Evolutionary conservation across 176 grass and related monocot genomes (phyloP).

Genomic region (Elymus sibiricus): DNA sequence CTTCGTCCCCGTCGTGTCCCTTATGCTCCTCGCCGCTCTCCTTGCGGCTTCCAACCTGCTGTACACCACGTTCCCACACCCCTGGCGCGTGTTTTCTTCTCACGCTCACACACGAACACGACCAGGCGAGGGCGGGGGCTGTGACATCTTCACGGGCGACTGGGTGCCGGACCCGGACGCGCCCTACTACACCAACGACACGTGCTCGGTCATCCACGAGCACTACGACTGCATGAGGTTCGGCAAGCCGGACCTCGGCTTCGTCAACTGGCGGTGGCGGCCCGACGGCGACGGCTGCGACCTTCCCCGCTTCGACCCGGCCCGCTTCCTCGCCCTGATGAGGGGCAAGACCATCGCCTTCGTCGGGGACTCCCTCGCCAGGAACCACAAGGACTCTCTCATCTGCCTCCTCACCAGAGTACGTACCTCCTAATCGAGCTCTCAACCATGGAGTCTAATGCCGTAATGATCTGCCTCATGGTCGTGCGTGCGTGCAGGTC

Average conservation of each 20-base stretch:
- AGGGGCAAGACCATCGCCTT: conserved; percentile 50
- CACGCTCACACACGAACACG: background rate
- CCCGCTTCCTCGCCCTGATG: conserved; percentile 35
- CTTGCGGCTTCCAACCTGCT: background rate
- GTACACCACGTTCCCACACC: background rate
- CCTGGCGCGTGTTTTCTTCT: background rate
- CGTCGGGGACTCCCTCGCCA: conserved; percentile 64
- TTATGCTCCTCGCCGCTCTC: background rate
- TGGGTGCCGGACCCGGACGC: conserved; percentile 51
- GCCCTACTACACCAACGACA: conserved; percentile 66
- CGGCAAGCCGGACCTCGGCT: conserved; percentile 59
- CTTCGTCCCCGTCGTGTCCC: background rate
- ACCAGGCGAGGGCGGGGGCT: background rate
- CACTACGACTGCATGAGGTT: conserved; percentile 68
- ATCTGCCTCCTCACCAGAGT: conserved; percentile 62
- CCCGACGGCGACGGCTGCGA: conserved; percentile 41
- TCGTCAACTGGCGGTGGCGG: conserved; percentile 47
- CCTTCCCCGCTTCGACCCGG: conserved; percentile 45
- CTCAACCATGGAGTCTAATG: too few relatives aligned
- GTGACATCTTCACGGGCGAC: conserved; percentile 68
- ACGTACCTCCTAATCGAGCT: background rate
- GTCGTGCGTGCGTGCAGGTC: background rate
- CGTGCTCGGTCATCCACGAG: conserved; percentile 55
- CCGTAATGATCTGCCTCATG: too few relatives aligned
- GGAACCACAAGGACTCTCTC: conserved; percentile 67